Evolutionary conservation across 2,329 filamentous ascomycete genomes (phyloP).

Genomic region (Diaporthe sp.): DNA sequence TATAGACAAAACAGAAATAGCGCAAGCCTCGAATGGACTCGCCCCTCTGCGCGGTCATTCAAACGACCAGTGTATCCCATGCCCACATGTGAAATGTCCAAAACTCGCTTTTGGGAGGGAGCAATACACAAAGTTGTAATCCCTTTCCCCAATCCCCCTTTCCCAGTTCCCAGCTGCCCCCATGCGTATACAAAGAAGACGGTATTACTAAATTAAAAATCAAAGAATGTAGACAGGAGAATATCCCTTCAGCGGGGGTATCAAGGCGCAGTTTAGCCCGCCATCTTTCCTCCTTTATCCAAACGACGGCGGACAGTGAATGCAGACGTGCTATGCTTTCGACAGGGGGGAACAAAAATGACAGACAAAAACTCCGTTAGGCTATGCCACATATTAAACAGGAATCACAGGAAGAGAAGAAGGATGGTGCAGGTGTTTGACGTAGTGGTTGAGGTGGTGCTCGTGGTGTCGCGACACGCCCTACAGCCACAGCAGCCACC

Average conservation of each 20-base stretch:
- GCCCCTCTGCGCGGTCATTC: neutral
- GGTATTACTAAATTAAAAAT: constrained; percentile 21
- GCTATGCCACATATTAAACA: constrained; percentile 24
- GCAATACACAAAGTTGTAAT: neutral
- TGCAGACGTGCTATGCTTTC: constrained; percentile 14
- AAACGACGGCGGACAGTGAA: neutral
- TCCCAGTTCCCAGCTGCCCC: neutral
- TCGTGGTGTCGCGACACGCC: constrained; percentile 11
- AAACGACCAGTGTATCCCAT: neutral
- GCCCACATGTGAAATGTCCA: neutral
- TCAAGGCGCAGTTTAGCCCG: neutral
- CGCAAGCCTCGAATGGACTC: neutral
- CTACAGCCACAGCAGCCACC: constrained; percentile 87
- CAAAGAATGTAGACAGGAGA: neutral
- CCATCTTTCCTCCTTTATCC: neutral
- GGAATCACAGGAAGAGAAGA: constrained; percentile 6
- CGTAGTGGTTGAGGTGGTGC: neutral
- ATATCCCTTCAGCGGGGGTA: neutral
- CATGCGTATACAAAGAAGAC: constrained; percentile 17
- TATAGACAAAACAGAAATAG: constrained; percentile 17
- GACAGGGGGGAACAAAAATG: neutral
- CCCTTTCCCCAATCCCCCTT: neutral
- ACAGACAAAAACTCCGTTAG: constrained; percentile 4
- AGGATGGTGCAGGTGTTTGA: neutral
- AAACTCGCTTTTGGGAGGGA: neutral